phyloP scores from a whole-genome alignment of 192 early-diverging fungal species.

The Coemansia sp. region DNA sequence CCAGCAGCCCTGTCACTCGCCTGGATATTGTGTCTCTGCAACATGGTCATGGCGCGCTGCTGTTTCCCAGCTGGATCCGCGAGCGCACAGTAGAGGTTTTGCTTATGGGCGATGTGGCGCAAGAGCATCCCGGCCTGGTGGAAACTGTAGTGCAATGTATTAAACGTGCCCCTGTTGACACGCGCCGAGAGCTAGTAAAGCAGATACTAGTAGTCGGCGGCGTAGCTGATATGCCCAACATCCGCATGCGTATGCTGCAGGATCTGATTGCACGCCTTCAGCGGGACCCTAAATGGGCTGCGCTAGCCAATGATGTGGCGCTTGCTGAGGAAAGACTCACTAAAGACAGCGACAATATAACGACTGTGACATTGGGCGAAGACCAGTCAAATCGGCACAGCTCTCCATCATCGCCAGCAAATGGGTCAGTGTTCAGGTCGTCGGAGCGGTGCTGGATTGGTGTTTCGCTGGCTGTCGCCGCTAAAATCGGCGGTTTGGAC shows the following conservation, averaged over 20 bases:
- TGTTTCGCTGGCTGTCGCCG: slow-evolving; percentile 71
- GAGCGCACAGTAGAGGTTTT: slow-evolving; percentile 77
- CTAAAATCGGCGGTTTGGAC: slow-evolving; percentile 72
- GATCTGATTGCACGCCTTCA: slow-evolving; percentile 61
- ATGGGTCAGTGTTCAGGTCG: slow-evolving; percentile 63
- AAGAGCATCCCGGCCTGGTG: slow-evolving; percentile 62
- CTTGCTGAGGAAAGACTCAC: slow-evolving; percentile 54
- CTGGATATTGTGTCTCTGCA: slow-evolving; percentile 6
- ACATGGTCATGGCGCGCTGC: slow-evolving; percentile 55
- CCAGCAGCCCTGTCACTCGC: not conserved
- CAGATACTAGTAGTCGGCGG: slow-evolving; percentile 77
- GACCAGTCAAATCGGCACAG: no score
- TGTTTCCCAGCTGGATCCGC: slow-evolving; percentile 83
- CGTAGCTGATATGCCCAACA: slow-evolving; percentile 70
- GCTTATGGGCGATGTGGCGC: slow-evolving; percentile 68
- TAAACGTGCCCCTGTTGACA: slow-evolving; percentile 64
- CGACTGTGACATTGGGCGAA: no score
- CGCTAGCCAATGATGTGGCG: slow-evolving; percentile 54
- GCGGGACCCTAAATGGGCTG: slow-evolving; percentile 51
- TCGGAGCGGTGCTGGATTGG: slow-evolving; percentile 82
- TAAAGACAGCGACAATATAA: not conserved
- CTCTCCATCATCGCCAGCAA: slow-evolving; percentile 17
- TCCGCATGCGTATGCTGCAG: slow-evolving; percentile 61
- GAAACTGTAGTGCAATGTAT: slow-evolving; percentile 60
- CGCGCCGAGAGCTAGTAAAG: slow-evolving; percentile 63